Evolutionary conservation across 306 rosid species (phyloP), one percentile per base, ranked within the genome.

Genomic region (Casuarina glauca): DNA sequence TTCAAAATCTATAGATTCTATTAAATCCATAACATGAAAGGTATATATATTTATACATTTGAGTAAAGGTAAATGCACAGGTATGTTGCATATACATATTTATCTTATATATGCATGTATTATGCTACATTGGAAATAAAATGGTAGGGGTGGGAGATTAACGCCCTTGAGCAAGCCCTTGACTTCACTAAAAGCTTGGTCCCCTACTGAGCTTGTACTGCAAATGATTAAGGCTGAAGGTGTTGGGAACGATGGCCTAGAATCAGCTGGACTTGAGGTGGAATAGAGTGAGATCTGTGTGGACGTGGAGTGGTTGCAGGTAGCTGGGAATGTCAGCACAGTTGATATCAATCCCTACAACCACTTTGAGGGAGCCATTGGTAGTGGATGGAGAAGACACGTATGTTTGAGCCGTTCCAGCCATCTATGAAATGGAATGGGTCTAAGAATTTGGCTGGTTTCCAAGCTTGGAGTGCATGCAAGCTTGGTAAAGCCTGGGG

Each of bases 321-420:
- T 81, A 86, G 6, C 93, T 97, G 0, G 96, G 96, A 5, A 94
- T 90, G 79, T 94, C 94, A 3, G 87, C 98, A 6, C 86, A 83
- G 83, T 92, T 94, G 20, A 94, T 84, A 62, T 92, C 97, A 16
- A 94, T 70, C 4, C 94, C 98, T 2, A 89, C 97, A 13, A 94
- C 97, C 39, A 90, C 96, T 2, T 75, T 61, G 9, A 85, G 11
- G 2, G 39, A 81, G 0, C 87, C 32, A 32, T 91, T 79, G 49
- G 90, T 90, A 0, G 85, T 50, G 2, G 98, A 83, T 0, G 83
- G 78, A 0, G 89, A 85, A 76, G 96, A 94, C 11, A 39, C 98
- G 90, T 46, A 94, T 96, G 53, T 94, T 52, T 0, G 83, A 32
- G 0, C 97, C 94, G 0, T 54, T 89, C 98, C 97, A 92, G 70